phyloP scores from a whole-genome alignment of 441 rosid genomes.

The Dalechampia spathulata region DNA sequence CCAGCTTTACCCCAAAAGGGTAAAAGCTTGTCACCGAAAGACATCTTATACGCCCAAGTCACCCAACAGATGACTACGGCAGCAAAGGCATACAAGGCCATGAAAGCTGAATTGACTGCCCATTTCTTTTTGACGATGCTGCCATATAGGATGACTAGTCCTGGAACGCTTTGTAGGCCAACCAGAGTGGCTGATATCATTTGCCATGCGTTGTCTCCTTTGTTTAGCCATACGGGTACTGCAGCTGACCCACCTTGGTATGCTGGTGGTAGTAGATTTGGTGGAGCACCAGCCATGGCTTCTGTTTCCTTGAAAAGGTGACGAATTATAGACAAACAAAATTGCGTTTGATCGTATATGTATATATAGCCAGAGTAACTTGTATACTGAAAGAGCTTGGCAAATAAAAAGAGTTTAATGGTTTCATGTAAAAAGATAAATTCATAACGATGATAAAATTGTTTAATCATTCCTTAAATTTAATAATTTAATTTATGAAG shows the following conservation, averaged over 20 bases:
- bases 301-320: too few relatives aligned
- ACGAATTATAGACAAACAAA: too few relatives aligned
- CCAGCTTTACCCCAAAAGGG: slow-evolving; percentile 63
- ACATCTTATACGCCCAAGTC: slow-evolving; percentile 55
- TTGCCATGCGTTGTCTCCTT: slow-evolving; percentile 68
- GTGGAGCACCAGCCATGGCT: slow-evolving; percentile 19
- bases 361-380: too few relatives aligned
- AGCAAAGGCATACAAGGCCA: slow-evolving; percentile 62
- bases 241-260: slow-evolving; percentile 32
- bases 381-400: too few relatives aligned
- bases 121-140: slow-evolving; percentile 64
- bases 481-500: too few relatives aligned
- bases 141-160: slow-evolving; percentile 59
- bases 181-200: slow-evolving; percentile 55
- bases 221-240: slow-evolving; percentile 53
- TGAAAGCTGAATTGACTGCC: slow-evolving; percentile 63
- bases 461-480: too few relatives aligned
- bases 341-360: too few relatives aligned
- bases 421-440: too few relatives aligned
- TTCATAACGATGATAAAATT: too few relatives aligned
- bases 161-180: slow-evolving; percentile 52
- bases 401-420: too few relatives aligned
- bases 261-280: slow-evolving; percentile 31
- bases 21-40: slow-evolving; percentile 45
- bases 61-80: slow-evolving; percentile 56